A percentile compares a stretch with the other conserved stretches of the same genome.
Conservation (phyloP, 2,329 filamentous ascomycete species). For the Verticillium nubilum region DNA sequence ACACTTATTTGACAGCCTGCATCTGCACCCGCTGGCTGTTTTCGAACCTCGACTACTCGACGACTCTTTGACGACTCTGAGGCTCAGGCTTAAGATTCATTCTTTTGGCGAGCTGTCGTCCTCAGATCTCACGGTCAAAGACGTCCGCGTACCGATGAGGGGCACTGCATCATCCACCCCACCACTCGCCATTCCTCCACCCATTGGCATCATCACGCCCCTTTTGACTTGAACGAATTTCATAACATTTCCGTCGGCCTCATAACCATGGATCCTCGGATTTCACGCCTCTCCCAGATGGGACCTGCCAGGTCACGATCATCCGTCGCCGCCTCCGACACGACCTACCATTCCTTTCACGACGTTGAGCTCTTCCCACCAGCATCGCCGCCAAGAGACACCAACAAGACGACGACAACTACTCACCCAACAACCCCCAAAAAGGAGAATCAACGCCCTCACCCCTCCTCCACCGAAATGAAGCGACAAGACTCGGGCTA, state of each 20-base stretch:
- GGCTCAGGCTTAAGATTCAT: background rate
- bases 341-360: conserved; percentile 50
- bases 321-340: conserved; percentile 40
- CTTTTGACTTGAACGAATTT: background rate
- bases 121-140: background rate
- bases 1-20: background rate
- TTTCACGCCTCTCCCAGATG: conserved; percentile 11
- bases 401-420: conserved; percentile 8
- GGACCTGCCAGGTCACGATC: conserved; percentile 27
- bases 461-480: conserved; percentile 34
- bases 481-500: conserved; percentile 55
- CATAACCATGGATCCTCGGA: background rate
- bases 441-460: conserved; percentile 7
- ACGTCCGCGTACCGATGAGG: background rate
- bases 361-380: conserved; percentile 43
- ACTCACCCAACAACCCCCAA: conserved; percentile 11
- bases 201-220: background rate
- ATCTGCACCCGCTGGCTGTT: background rate
- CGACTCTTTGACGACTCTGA: background rate
- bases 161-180: background rate
- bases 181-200: background rate
- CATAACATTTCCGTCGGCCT: background rate
- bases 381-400: conserved; percentile 17
- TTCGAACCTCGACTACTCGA: background rate
- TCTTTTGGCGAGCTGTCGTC: background rate